Base-by-base conservation (phyloP, 2,329 filamentous ascomycete species). In the Aspergillus ustus region DNA sequence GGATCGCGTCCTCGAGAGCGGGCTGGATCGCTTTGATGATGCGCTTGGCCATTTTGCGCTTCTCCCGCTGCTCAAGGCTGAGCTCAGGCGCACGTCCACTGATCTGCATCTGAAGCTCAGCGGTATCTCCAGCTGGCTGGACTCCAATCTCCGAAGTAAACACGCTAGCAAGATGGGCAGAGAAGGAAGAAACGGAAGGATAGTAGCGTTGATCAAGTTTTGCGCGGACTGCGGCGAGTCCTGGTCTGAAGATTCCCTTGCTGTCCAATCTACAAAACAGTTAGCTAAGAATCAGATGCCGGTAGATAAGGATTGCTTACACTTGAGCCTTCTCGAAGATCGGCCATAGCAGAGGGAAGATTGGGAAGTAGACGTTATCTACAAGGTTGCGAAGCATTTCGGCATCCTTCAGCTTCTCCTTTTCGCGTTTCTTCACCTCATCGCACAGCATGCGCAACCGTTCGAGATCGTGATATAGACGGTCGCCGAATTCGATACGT, bases 341-440 rank as follows among this genome's bases (percentile, higher is more conserved):
- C 4, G 91, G 90, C 71, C 84, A 85, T 22, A 99, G 84, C 54
- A 96, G 80, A 69, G 88, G 88, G 59, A 89, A 85, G 15, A 97
- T 87, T 0, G 95, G 95, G 68, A 98, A 97, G 78, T 98, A 99
- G 69, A 96, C 90, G 40, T 87, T 90, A 74, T 98, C 91, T 31
- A 98, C 86, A 71, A 97, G 89, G 63, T 89, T 87, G 67, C 87
- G 87, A 69, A 98, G 86, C 53, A 93, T 82, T 72, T 91, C 87
- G 15, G 89, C 88, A 60, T 91, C 89, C 63, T 92, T 87, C 22
- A 96, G 81, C 76, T 96, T 96, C 67, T 88, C 80, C 52, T 83
- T 82, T 76, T 98, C 95, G 55, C 93, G 87, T 74, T 89, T 82
- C 66, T 91, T 91, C 43, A 95, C 81, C 57, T 88, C 83, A 25